Conservation (phyloP, 2,329 filamentous ascomycete species). For the Fusarium concolor region DNA sequence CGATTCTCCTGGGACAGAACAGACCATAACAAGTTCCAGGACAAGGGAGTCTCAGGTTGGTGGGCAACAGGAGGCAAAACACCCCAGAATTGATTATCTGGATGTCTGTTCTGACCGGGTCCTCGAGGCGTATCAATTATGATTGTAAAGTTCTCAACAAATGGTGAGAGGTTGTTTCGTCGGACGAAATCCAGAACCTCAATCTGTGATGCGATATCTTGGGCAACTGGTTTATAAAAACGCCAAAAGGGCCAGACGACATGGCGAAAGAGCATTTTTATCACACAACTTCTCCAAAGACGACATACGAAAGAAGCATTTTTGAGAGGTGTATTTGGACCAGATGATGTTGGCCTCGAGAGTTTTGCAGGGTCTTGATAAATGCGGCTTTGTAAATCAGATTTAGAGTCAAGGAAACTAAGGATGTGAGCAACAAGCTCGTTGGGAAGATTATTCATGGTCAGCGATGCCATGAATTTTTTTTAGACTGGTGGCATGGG, state of each 20-base stretch:
- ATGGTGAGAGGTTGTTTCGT: slow-evolving; percentile 52
- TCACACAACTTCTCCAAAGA: slow-evolving; percentile 62
- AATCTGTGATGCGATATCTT: slow-evolving; percentile 47
- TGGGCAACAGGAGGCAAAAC: slow-evolving; percentile 46
- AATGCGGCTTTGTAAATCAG: slow-evolving; percentile 62
- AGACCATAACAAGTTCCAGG: slow-evolving; percentile 46
- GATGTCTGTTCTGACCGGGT: slow-evolving; percentile 44
- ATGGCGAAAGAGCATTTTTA: slow-evolving; percentile 70
- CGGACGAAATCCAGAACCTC: slow-evolving; percentile 56
- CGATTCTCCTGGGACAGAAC: slow-evolving; percentile 20
- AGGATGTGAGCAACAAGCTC: slow-evolving; percentile 71
- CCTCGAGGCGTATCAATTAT: slow-evolving; percentile 50
- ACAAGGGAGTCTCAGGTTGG: slow-evolving; percentile 28
- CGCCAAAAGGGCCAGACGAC: slow-evolving; percentile 56
- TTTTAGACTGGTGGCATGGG: no score
- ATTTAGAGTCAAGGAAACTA: slow-evolving; percentile 61
- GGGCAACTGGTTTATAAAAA: slow-evolving; percentile 43
- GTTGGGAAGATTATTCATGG: slow-evolving; percentile 62
- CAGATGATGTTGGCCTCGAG: slow-evolving; percentile 40
- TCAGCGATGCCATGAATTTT: neutral
- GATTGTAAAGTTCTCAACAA: slow-evolving; percentile 57
- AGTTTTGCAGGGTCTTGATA: slow-evolving; percentile 60
- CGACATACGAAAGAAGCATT: slow-evolving; percentile 64
- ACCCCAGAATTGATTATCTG: slow-evolving; percentile 45
- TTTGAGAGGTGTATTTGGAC: slow-evolving; percentile 61